phyloP scores from a whole-genome alignment of 2,329 filamentous ascomycete species.

The Colletotrichum musae region DNA sequence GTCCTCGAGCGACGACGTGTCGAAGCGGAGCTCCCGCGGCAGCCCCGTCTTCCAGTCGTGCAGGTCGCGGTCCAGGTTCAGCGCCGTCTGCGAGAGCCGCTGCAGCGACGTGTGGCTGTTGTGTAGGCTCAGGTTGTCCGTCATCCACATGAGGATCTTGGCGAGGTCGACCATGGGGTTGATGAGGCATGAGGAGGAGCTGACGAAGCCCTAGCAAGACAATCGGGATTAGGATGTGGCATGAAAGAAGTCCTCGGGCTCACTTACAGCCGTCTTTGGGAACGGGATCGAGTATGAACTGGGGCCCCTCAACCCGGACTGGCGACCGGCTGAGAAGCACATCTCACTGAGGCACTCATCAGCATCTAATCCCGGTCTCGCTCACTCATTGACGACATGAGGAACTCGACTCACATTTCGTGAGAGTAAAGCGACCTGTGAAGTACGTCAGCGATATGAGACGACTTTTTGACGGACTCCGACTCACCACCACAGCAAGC shows the following conservation, averaged over 20 bases:
- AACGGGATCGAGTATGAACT: slow-evolving; percentile 33
- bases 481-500: slow-evolving; percentile 42
- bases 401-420: slow-evolving; percentile 33
- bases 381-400: too few relatives aligned
- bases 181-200: slow-evolving; percentile 32
- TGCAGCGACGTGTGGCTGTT: slow-evolving; percentile 34
- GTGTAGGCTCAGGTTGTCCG: slow-evolving; percentile 33
- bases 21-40: slow-evolving; percentile 22
- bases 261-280: slow-evolving; percentile 29
- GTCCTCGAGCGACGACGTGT: slow-evolving; percentile 32
- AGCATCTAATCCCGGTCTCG: neutral
- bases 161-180: slow-evolving; percentile 38
- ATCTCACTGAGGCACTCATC: slow-evolving; percentile 26
- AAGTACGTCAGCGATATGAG: neutral
- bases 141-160: slow-evolving; percentile 41
- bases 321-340: slow-evolving; percentile 37
- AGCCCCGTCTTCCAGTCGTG: slow-evolving; percentile 35
- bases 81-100: slow-evolving; percentile 30
- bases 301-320: slow-evolving; percentile 27
- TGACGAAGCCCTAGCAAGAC: slow-evolving; percentile 19
- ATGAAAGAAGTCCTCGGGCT: too few relatives aligned
- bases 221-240: neutral
- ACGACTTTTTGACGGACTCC: neutral
- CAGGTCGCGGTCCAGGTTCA: slow-evolving; percentile 26
- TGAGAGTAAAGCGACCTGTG: slow-evolving; percentile 41